These are phyloP conservation scores for Pycnococcus provasolii DNA, from an alignment of 139 green algal species.

Conservation along the genomic window DNA sequence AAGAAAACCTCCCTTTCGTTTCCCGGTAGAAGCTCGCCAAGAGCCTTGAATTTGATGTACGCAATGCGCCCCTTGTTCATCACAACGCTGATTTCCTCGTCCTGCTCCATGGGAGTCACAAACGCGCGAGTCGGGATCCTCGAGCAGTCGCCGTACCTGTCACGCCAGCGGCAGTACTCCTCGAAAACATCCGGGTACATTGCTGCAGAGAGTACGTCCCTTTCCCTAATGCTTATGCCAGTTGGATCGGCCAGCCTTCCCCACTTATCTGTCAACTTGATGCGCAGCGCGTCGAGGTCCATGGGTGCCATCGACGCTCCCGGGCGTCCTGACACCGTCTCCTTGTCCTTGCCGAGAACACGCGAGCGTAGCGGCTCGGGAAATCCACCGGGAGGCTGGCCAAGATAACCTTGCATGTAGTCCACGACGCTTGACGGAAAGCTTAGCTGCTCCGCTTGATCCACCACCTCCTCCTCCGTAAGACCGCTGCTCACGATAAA, in stretches of 20 bases:
- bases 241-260: slow-evolving; percentile 6
- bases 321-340: slow-evolving; percentile 47
- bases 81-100: slow-evolving; percentile 72
- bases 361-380: slow-evolving; percentile 67
- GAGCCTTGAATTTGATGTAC: slow-evolving; percentile 61
- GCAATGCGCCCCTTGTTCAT: slow-evolving; percentile 14
- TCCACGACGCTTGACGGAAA: slow-evolving; percentile 76
- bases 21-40: slow-evolving; percentile 62
- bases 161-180: slow-evolving; percentile 31
- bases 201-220: slow-evolving; percentile 65
- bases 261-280: slow-evolving; percentile 52
- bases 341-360: slow-evolving; percentile 48
- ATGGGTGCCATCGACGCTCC: slow-evolving; percentile 50
- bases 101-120: slow-evolving; percentile 65
- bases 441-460: slow-evolving; percentile 57
- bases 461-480: slow-evolving; percentile 60
- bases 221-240: slow-evolving; percentile 32
- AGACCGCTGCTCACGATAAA: slow-evolving; percentile 91
- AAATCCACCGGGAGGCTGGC: slow-evolving; percentile 62
- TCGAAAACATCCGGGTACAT: slow-evolving; percentile 76
- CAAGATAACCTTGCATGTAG: slow-evolving; percentile 49
- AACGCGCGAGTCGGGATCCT: slow-evolving; percentile 79
- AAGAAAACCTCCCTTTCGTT: slow-evolving; percentile 81
- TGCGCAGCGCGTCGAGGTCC: slow-evolving; percentile 48
- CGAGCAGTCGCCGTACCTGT: slow-evolving; percentile 53